phyloP scores from a whole-genome alignment of 768 basidiomycete genomes.

The Pleurotus tuoliensis region DNA sequence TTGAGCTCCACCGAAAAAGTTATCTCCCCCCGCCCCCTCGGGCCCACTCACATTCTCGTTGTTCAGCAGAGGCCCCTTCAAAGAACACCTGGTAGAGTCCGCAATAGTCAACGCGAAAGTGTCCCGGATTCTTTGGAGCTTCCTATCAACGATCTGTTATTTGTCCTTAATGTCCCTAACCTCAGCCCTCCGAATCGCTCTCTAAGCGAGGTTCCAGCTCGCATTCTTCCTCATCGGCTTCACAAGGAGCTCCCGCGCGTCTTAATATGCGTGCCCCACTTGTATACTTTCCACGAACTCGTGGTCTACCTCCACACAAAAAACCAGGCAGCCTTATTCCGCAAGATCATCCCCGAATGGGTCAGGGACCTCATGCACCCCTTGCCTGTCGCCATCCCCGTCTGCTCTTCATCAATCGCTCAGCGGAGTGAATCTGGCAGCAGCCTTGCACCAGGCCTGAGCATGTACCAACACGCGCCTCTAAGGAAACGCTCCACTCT shows the following conservation, averaged over 20 bases:
- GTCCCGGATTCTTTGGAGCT: conserved; percentile 24
- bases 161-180: conserved; percentile 32
- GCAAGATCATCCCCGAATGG: conserved; percentile 33
- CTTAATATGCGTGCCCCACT: conserved; percentile 26
- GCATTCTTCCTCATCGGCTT: conserved; percentile 26
- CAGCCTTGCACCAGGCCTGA: neutral
- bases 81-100: neutral
- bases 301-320: conserved; percentile 35
- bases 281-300: conserved; percentile 30
- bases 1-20: conserved; percentile 26
- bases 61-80: conserved; percentile 11
- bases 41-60: conserved; percentile 33
- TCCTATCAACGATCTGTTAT: conserved; percentile 35
- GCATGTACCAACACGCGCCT: neutral
- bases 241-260: conserved; percentile 31
- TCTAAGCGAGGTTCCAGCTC: conserved; percentile 3
- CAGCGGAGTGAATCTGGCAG: neutral
- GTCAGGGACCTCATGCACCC: conserved; percentile 33
- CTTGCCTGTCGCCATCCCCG: conserved; percentile 13
- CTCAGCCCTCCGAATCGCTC: conserved; percentile 11
- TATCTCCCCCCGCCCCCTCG: conserved; percentile 32
- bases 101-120: neutral
- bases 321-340: conserved; percentile 34
- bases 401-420: neutral
- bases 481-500: neutral